Percentiles rank a stretch among this genome's conserved stretches.
These are phyloP conservation scores for Hypomyces perniciosus DNA, from an alignment of 2,329 filamentous ascomycete genomes.

Conservation along the genomic window DNA sequence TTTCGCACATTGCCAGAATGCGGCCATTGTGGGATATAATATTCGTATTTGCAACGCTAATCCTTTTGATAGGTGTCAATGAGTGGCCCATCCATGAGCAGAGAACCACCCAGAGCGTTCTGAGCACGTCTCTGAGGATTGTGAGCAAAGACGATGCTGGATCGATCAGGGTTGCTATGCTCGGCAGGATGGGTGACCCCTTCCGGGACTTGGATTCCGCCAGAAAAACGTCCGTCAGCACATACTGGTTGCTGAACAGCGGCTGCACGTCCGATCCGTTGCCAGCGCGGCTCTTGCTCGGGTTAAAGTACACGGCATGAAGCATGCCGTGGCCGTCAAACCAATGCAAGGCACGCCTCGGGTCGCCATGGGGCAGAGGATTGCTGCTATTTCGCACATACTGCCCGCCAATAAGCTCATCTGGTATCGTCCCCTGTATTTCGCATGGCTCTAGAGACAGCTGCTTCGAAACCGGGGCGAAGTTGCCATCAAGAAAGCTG, in stretches of 20 bases:
- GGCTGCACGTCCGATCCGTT: conserved; percentile 29
- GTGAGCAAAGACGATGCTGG: conserved; percentile 45
- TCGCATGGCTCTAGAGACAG: conserved; percentile 50
- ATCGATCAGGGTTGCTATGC: conserved; percentile 61
- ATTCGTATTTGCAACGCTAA: conserved; percentile 65
- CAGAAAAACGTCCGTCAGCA: conserved; percentile 61
- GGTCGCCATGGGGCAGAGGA: conserved; percentile 55
- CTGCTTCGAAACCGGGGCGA: conserved; percentile 57
- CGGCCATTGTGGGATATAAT: conserved; percentile 63
- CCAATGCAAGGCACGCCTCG: conserved; percentile 61
- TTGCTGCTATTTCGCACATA: conserved; percentile 70
- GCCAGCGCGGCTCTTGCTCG: conserved; percentile 20
- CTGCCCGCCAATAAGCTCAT: conserved; percentile 61
- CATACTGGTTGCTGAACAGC: conserved; percentile 63
- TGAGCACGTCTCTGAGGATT: conserved; percentile 46
- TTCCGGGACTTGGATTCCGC: conserved; percentile 43
- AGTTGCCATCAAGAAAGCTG: conserved; percentile 62
- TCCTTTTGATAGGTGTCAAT: conserved; percentile 51
- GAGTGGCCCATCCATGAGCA: conserved; percentile 41
- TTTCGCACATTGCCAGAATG: conserved; percentile 64
- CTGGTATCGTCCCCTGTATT: conserved; percentile 53
- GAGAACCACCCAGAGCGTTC: conserved; percentile 52
- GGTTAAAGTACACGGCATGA: conserved; percentile 54
- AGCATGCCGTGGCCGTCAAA: conserved; percentile 74
- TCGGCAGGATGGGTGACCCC: conserved; percentile 55